Conservation (phyloP, 2,329 filamentous ascomycete genomes). For the Ceratocystiopsis brevicomis region DNA sequence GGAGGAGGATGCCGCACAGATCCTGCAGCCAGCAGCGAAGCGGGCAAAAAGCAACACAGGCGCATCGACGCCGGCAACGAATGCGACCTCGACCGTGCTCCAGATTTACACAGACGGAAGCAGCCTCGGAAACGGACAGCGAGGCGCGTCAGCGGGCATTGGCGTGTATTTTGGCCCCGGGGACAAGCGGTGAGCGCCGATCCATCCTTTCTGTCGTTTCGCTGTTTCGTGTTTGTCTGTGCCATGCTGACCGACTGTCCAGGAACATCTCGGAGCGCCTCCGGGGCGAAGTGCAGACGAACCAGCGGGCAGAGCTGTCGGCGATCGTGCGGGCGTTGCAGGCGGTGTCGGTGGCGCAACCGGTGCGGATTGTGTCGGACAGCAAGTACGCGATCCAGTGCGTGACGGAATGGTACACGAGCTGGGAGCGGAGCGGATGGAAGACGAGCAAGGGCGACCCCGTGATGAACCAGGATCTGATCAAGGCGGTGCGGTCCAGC, state of each 20-base stretch:
- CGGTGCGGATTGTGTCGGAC: conserved; percentile 69
- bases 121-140: conserved; percentile 36
- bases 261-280: conserved; percentile 60
- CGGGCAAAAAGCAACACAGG: conserved; percentile 9
- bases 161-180: conserved; percentile 43
- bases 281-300: conserved; percentile 60
- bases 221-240: not conserved
- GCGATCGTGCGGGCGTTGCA: conserved; percentile 73
- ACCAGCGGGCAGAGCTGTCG: conserved; percentile 87
- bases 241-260: not conserved
- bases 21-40: conserved; percentile 17
- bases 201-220: not conserved
- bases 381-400: conserved; percentile 84
- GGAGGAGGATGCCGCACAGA: conserved; percentile 15
- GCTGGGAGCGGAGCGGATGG: conserved; percentile 65
- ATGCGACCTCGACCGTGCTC: conserved; percentile 13
- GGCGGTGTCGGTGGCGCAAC: conserved; percentile 45
- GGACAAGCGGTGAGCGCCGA: conserved; percentile 28
- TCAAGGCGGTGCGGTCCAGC: conserved; percentile 50
- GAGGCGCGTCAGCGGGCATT: conserved; percentile 36
- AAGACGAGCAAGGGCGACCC: conserved; percentile 41
- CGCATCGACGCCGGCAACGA: not conserved
- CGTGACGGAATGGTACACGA: conserved; percentile 61
- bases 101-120: conserved; percentile 46
- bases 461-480: conserved; percentile 75